Percentiles rank a stretch among this genome's conserved stretches.
Evolutionary conservation across 148 eudicot genomes (phyloP).

Genomic region (Chenopodium formosanum): DNA sequence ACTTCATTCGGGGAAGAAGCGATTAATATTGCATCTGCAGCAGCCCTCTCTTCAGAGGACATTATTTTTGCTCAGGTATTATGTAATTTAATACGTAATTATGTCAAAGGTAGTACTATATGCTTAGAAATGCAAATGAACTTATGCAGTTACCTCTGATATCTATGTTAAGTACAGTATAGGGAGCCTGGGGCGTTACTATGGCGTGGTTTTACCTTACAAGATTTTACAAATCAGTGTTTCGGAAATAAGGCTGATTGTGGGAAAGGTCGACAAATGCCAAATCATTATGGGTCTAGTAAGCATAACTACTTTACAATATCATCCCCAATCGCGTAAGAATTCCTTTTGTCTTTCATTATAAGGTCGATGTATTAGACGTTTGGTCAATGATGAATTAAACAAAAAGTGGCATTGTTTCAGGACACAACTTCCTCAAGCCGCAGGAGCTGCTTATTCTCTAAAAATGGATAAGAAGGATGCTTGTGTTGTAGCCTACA

Average conservation of each 20-base stretch:
- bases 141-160: background rate
- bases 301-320: constrained; percentile 76
- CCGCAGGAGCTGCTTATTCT: constrained; percentile 92
- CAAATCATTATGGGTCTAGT: constrained; percentile 84
- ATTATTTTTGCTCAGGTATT: constrained; percentile 75
- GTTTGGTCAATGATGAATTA: background rate
- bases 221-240: constrained; percentile 82
- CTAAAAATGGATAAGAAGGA: constrained; percentile 72
- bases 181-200: constrained; percentile 79
- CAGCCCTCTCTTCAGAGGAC: constrained; percentile 68
- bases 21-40: constrained; percentile 82
- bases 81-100: background rate
- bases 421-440: constrained; percentile 94
- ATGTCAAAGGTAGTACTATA: background rate
- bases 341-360: background rate
- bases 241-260: constrained; percentile 74
- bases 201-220: constrained; percentile 89
- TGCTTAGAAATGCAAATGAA: background rate
- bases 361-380: background rate
- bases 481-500: constrained; percentile 74
- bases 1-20: constrained; percentile 86
- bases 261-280: constrained; percentile 98
- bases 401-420: background rate
- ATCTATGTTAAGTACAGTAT: constrained; percentile 46
- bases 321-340: constrained; percentile 91